Evolutionary conservation across 768 basidiomycete genomes (phyloP).

Genomic region (Phanerochaete carnosa): DNA sequence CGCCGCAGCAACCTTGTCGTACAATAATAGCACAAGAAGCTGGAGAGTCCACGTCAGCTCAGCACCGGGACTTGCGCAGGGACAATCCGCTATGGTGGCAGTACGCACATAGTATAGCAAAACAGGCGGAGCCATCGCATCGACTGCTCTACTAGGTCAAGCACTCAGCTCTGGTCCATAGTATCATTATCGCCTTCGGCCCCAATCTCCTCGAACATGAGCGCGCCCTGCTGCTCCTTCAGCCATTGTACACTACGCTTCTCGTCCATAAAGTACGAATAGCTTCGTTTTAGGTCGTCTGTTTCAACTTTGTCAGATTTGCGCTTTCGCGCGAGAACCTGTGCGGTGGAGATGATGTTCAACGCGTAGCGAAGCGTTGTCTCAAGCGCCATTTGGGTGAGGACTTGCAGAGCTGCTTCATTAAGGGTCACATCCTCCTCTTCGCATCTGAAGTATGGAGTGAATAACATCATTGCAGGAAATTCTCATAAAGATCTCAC

Average conservation of each 20-base stretch:
- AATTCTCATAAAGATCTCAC: slow-evolving; percentile 35
- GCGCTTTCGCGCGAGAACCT: slow-evolving; percentile 80
- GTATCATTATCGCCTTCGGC: slow-evolving; percentile 23
- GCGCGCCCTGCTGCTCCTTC: slow-evolving; percentile 73
- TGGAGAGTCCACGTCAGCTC: neutral
- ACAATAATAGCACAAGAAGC: slow-evolving; percentile 5
- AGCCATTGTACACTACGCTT: slow-evolving; percentile 90
- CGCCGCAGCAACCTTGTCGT: neutral
- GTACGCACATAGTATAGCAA: slow-evolving; percentile 11
- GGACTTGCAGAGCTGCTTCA: slow-evolving; percentile 66
- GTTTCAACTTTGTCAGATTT: slow-evolving; percentile 80
- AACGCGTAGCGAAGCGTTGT: slow-evolving; percentile 90
- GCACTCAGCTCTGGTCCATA: slow-evolving; percentile 34
- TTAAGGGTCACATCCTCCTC: slow-evolving; percentile 93
- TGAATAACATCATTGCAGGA: slow-evolving; percentile 5
- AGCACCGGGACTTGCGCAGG: slow-evolving; percentile 2
- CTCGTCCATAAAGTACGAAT: slow-evolving; percentile 91
- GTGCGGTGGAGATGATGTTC: slow-evolving; percentile 91
- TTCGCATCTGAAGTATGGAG: slow-evolving; percentile 55
- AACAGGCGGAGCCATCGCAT: neutral
- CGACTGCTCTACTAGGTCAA: neutral
- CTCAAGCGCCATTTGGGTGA: slow-evolving; percentile 84
- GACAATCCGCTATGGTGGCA: neutral
- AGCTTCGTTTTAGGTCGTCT: slow-evolving; percentile 80
- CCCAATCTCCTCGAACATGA: slow-evolving; percentile 72